Evolutionary conservation across 2,329 filamentous ascomycete species (phyloP).

Genomic region (Fusarium cyanostomum): DNA sequence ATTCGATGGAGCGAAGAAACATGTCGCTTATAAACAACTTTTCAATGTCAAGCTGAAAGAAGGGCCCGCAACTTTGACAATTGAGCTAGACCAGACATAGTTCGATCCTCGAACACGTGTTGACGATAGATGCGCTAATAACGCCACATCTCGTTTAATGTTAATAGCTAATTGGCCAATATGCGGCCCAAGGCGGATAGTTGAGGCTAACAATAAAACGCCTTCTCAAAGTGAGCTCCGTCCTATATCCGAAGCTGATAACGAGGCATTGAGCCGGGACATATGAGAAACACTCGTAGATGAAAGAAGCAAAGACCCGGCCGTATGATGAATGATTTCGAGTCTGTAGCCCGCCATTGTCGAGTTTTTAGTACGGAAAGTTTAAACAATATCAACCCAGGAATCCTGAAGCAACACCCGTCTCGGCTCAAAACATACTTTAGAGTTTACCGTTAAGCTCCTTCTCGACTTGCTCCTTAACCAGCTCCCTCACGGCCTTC

Average conservation of each 20-base stretch:
- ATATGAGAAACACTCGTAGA: too few relatives aligned
- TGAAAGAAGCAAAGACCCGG: too few relatives aligned
- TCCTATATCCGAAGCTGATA: neutral
- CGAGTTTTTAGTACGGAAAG: too few relatives aligned
- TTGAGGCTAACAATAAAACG: too few relatives aligned
- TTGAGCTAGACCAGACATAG: neutral
- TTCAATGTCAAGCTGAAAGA: neutral
- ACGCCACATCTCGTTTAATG: too few relatives aligned
- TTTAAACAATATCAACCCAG: neutral
- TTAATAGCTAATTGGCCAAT: too few relatives aligned
- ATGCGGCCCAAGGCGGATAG: too few relatives aligned
- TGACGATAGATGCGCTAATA: neutral
- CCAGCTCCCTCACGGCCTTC: slow-evolving; percentile 78
- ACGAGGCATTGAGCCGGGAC: too few relatives aligned
- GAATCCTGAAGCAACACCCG: slow-evolving; percentile 7
- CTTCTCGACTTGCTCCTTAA: slow-evolving; percentile 76
- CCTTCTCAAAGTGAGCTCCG: neutral
- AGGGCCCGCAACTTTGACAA: neutral
- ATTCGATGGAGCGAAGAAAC: neutral
- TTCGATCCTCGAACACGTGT: neutral
- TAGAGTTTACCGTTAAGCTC: slow-evolving; percentile 58
- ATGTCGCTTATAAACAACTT: neutral
- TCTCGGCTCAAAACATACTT: neutral
- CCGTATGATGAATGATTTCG: neutral
- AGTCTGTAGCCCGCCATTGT: neutral